Base-by-base conservation (phyloP, 2,329 filamentous ascomycete species). In the Septoria linicola region DNA sequence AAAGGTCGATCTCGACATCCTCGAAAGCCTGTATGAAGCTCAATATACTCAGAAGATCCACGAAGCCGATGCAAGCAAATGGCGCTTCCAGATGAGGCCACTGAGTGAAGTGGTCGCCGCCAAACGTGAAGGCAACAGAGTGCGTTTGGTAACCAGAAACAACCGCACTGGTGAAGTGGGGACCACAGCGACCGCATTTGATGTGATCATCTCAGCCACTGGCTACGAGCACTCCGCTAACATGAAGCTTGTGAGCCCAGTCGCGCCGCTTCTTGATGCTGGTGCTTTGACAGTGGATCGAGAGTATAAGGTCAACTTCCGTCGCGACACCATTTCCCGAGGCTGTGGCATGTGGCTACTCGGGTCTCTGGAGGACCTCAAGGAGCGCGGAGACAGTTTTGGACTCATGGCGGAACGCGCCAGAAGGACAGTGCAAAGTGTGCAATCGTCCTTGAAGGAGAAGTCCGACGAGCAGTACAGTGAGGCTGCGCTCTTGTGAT, bases 291-390 rank as follows among this genome's bases (percentile, higher is more conserved):
- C 51, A 8, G 59, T 63, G 4, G 57, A 60, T 23, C 42, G 41
- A 8, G 59, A 59, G 13, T 63, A 63, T 32, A 53, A 46, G 5
- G 50, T 64, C 50, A 61, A 63, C 41, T 61, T 63, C 48, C 56
- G 55, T 14, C 48, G 55, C 10, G 48, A 57, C 20, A 35, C 44
- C 19, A 27, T 60, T 17, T 41, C 43, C 16, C 44, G 49, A 16
- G 59, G 52, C 8, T 59, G 51, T 20, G 59, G 59, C 7, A 39
- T 64, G 36, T 64, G 62, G 62, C 32, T 61, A 10, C 42, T 63
- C 23, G 61, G 61, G 1, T 56, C 53, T 3, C 40, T 63, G 41
- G 58, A 59, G 8, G 53, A 62, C 23, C 19, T 40, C 1, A 51
- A 52, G 14, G 42, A 53, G n/a, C 54, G 61, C 3, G 49, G 46